These are phyloP conservation scores for Mycena latifolia DNA, from an alignment of 768 basidiomycete species.

Conservation along the genomic window DNA sequence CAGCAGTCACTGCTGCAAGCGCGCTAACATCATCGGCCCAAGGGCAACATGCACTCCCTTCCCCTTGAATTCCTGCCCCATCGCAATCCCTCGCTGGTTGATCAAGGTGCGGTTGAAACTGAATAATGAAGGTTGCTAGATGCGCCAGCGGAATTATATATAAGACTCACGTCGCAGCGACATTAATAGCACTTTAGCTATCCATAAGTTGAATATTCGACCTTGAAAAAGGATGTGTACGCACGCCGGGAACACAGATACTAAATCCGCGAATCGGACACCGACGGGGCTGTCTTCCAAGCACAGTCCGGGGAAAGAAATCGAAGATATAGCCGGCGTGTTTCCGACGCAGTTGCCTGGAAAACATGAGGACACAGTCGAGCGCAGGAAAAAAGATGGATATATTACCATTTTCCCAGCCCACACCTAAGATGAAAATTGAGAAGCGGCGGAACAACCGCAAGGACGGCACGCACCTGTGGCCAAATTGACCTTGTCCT, in stretches of 20 bases:
- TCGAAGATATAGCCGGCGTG: conserved; percentile 58
- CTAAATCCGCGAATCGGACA: conserved; percentile 60
- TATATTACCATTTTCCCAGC: conserved; percentile 56
- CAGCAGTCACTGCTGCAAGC: background rate
- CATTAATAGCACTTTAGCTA: conserved; percentile 57
- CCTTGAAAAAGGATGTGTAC: conserved; percentile 12
- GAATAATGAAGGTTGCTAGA: too few species aligned
- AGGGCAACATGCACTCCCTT: conserved; percentile 71
- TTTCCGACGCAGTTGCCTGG: conserved; percentile 64
- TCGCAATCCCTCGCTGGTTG: conserved; percentile 64
- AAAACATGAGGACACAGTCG: background rate
- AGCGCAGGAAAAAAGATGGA: background rate
- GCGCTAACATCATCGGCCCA: conserved; percentile 61
- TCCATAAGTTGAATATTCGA: background rate
- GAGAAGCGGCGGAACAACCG: conserved; percentile 15
- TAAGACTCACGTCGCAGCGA: conserved; percentile 53
- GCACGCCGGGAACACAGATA: conserved; percentile 65
- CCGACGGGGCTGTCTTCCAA: conserved; percentile 65
- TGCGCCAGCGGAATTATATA: too few species aligned
- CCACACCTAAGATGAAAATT: conserved; percentile 46
- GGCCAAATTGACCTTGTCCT: conserved; percentile 69
- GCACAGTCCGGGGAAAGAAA: conserved; percentile 64
- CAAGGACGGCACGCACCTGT: conserved; percentile 53
- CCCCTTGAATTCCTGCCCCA: conserved; percentile 71
- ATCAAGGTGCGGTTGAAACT: conserved; percentile 67